phyloP scores from a whole-genome alignment of 2,329 filamentous ascomycete genomes.

The Arthroderma uncinatum region DNA sequence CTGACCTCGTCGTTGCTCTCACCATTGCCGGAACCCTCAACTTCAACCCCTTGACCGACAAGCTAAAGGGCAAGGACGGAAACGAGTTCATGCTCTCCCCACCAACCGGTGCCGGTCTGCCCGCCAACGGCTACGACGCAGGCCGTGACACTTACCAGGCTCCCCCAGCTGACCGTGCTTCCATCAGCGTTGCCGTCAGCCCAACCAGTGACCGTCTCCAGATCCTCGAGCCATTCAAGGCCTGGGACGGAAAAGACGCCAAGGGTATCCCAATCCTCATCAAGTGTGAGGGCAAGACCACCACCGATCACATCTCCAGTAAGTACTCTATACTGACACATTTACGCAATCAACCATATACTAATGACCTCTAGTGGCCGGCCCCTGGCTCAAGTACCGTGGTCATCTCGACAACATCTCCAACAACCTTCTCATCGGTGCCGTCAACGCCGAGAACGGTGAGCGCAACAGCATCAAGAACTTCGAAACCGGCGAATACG shows the following conservation, averaged over 20 bases:
- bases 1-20: constrained; percentile 79
- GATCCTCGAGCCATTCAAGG: constrained; percentile 69
- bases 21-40: constrained; percentile 70
- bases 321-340: constrained; percentile 12
- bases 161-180: constrained; percentile 65
- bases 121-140: constrained; percentile 71
- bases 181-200: constrained; percentile 69
- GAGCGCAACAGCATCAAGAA: constrained; percentile 98
- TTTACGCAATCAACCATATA: neutral
- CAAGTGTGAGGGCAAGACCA: constrained; percentile 94
- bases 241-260: constrained; percentile 91
- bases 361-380: constrained; percentile 50
- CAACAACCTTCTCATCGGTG: constrained; percentile 99
- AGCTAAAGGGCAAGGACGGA: constrained; percentile 85
- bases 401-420: constrained; percentile 99
- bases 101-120: constrained; percentile 72
- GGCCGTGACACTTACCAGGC: constrained; percentile 93
- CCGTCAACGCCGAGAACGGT: constrained; percentile 88
- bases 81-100: constrained; percentile 84
- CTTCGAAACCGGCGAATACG: constrained; percentile 69
- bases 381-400: constrained; percentile 97
- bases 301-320: constrained; percentile 88
- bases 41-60: constrained; percentile 94
- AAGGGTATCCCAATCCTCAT: constrained; percentile 79
- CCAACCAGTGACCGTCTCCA: constrained; percentile 90